Percentiles rank a stretch among this genome's conserved stretches.
phyloP scores from a whole-genome alignment of 2,329 filamentous ascomycete genomes.

The Myotisia sp. region DNA sequence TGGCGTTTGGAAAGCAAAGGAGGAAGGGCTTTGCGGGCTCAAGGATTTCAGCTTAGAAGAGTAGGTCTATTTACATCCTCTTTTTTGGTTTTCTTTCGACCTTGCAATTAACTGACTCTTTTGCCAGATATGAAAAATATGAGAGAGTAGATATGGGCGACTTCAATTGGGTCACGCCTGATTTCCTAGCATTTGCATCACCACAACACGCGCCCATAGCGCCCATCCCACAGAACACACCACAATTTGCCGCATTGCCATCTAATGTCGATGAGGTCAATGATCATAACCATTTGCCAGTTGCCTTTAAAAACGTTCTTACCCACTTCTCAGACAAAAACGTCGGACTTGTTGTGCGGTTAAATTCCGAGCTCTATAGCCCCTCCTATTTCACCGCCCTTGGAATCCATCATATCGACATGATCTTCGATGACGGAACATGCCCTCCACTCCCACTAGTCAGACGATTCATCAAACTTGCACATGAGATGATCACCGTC shows the following conservation, averaged over 20 bases:
- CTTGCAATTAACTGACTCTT: constrained; percentile 4
- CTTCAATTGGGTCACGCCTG: constrained; percentile 97
- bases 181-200: constrained; percentile 92
- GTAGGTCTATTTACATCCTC: constrained; percentile 35
- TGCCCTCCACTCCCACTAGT: constrained; percentile 84
- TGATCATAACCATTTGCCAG: constrained; percentile 54
- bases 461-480: constrained; percentile 83
- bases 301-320: constrained; percentile 91
- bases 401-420: constrained; percentile 90
- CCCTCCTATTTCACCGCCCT: constrained; percentile 94
- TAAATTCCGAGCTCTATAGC: constrained; percentile 93
- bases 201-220: constrained; percentile 69
- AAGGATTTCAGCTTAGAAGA: constrained; percentile 93
- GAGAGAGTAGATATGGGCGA: constrained; percentile 96
- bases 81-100: not conserved
- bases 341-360: constrained; percentile 80
- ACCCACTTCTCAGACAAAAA: constrained; percentile 76
- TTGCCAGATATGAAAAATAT: constrained; percentile 64
- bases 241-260: constrained; percentile 60
- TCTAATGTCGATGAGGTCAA: constrained; percentile 61
- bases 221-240: constrained; percentile 57
- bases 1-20: constrained; percentile 96
- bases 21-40: constrained; percentile 78
- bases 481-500: constrained; percentile 83
- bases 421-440: constrained; percentile 98